Evolutionary conservation across 108 stramenopile species (phyloP).

Genomic region (Fistulifera solaris): DNA sequence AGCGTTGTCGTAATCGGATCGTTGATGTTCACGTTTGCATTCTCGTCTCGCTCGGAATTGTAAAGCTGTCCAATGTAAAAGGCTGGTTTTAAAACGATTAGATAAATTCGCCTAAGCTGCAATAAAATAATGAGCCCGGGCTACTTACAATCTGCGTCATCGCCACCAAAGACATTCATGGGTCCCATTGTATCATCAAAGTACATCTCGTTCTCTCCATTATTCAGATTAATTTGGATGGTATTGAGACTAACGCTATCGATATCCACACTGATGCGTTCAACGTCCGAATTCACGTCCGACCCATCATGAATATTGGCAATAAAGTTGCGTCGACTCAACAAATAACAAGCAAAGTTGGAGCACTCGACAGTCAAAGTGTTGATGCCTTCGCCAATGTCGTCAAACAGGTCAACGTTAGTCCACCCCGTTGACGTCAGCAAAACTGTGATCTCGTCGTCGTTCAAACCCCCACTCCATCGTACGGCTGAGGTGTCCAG

Average conservation of each 20-base stretch:
- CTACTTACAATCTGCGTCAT: too few relatives aligned
- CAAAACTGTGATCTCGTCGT: conserved; percentile 13
- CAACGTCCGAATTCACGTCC: conserved; percentile 5
- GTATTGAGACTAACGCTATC: conserved; percentile 2
- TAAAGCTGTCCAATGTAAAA: too few relatives aligned
- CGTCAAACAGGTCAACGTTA: conserved; percentile 19
- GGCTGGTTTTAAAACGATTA: too few relatives aligned
- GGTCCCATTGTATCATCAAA: conserved; percentile 25
- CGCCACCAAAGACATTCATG: too few relatives aligned
- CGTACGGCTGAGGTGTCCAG: conserved; percentile 15
- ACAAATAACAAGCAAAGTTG: conserved; percentile 18
- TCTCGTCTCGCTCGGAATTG: too few relatives aligned
- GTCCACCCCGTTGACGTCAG: conserved; percentile 17
- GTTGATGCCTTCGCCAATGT: conserved; percentile 11
- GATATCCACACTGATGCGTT: conserved; percentile 19
- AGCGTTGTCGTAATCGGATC: conserved; percentile 23
- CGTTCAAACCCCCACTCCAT: conserved; percentile 23
- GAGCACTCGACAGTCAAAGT: conserved; percentile 17
- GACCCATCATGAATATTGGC: conserved; percentile 23
- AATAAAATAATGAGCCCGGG: too few relatives aligned
- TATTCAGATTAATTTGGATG: conserved; percentile 12
- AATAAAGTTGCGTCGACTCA: conserved; percentile 20
- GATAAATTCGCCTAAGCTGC: too few relatives aligned
- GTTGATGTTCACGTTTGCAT: too few relatives aligned
- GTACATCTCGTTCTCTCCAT: conserved; percentile 21